Evolutionary conservation across 2,329 filamentous ascomycete species (phyloP).

Genomic region (Sarocladium kiliense): DNA sequence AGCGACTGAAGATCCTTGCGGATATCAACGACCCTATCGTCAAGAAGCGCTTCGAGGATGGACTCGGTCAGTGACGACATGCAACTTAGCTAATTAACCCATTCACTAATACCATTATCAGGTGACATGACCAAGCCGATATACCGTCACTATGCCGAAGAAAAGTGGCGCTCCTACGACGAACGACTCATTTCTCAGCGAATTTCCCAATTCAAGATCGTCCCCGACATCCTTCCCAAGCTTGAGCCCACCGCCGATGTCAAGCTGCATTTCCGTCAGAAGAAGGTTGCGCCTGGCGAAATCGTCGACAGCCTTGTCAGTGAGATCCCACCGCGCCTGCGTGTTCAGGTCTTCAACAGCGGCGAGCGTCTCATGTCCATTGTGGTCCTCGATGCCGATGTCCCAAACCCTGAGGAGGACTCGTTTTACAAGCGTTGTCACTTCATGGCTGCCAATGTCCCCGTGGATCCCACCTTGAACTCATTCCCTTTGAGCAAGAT

Average conservation of each 20-base stretch:
- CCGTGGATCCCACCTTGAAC: conserved; percentile 46
- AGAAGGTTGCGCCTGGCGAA: conserved; percentile 68
- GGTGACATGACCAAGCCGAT: conserved; percentile 96
- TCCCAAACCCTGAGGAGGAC: conserved; percentile 72
- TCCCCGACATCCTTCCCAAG: conserved; percentile 80
- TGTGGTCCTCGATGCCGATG: conserved; percentile 83
- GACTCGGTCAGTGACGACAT: conserved; percentile 57
- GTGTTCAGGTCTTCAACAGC: conserved; percentile 78
- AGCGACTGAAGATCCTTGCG: conserved; percentile 78
- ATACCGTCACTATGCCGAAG: conserved; percentile 83
- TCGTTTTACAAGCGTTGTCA: conserved; percentile 78
- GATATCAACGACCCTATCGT: conserved; percentile 94
- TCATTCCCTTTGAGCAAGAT: conserved; percentile 60
- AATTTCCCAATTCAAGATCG: conserved; percentile 77
- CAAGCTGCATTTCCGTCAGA: conserved; percentile 70
- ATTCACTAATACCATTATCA: conserved; percentile 29
- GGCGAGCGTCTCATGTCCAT: conserved; percentile 80
- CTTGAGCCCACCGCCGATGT: conserved; percentile 77
- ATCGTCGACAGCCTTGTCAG: conserved; percentile 71
- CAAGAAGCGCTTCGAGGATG: conserved; percentile 92
- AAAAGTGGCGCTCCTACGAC: conserved; percentile 83
- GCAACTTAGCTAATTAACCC: conserved; percentile 10
- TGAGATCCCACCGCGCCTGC: conserved; percentile 68
- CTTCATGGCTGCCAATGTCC: conserved; percentile 69
- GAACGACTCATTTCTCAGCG: conserved; percentile 77